These are phyloP conservation scores for Microbotryomycetes sp. DNA, from an alignment of 1,284 basidiomycete genomes.

Conservation along the genomic window DNA sequence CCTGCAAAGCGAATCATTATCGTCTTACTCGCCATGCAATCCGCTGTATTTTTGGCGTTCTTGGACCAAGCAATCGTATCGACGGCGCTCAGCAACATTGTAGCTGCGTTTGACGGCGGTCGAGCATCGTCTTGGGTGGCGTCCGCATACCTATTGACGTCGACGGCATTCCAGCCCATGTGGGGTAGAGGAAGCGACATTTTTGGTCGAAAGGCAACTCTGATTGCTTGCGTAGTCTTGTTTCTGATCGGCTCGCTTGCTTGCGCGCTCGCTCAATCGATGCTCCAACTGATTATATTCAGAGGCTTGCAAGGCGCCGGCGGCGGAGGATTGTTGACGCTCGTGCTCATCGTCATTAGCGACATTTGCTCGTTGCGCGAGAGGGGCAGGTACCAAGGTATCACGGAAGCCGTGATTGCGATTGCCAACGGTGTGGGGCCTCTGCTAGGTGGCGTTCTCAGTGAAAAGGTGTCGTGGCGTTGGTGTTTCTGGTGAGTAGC, in stretches of 20 bases:
- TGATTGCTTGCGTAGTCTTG: slow-evolving; percentile 56
- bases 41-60: slow-evolving; percentile 47
- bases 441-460: slow-evolving; percentile 41
- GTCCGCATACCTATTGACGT: slow-evolving; percentile 57
- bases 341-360: slow-evolving; percentile 56
- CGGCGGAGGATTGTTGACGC: slow-evolving; percentile 59
- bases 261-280: slow-evolving; percentile 55
- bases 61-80: slow-evolving; percentile 61
- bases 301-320: slow-evolving; percentile 59
- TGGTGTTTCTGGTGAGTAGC: slow-evolving; percentile 13
- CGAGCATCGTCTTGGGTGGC: slow-evolving; percentile 63
- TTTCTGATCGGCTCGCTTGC: slow-evolving; percentile 43
- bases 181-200: slow-evolving; percentile 66
- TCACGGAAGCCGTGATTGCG: slow-evolving; percentile 36
- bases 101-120: slow-evolving; percentile 59
- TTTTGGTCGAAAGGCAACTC: slow-evolving; percentile 61
- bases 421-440: slow-evolving; percentile 42
- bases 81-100: slow-evolving; percentile 53
- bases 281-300: slow-evolving; percentile 65
- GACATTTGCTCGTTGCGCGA: slow-evolving; percentile 58
- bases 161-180: slow-evolving; percentile 56
- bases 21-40: slow-evolving; percentile 38
- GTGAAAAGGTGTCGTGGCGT: slow-evolving; percentile 56
- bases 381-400: slow-evolving; percentile 44
- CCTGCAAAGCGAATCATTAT: slow-evolving; percentile 59